Percentiles rank a stretch among this genome's conserved stretches.
Conservation (phyloP, 495 filamentous ascomycete genomes). For the Tuber melanosporum region DNA sequence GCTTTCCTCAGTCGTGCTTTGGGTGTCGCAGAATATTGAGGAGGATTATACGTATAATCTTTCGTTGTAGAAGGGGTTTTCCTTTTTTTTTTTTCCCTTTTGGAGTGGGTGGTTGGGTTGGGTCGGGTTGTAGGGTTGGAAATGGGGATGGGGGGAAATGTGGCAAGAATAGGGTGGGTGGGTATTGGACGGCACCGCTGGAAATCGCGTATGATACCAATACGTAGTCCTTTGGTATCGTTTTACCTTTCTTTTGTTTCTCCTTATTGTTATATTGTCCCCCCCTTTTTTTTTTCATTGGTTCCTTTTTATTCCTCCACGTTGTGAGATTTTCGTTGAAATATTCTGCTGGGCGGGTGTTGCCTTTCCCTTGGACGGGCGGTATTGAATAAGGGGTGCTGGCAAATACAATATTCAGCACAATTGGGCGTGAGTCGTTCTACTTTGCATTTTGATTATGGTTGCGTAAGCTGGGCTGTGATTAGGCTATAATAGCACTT, state of each 20-base stretch:
- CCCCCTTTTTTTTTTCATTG: constrained; percentile 4
- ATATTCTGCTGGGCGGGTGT: background rate
- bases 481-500: background rate
- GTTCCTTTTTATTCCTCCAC: background rate
- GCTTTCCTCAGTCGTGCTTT: constrained; percentile 79
- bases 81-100: background rate
- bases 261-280: background rate
- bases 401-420: background rate
- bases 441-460: background rate
- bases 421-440: background rate
- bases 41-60: constrained; percentile 97
- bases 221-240: background rate
- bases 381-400: background rate
- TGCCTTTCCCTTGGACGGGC: background rate
- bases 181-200: background rate
- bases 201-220: background rate
- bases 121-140: background rate
- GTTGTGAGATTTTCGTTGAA: background rate
- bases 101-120: background rate
- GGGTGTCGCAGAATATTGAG: constrained; percentile 98
- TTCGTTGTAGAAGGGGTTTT: constrained; percentile 53
- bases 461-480: background rate
- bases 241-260: constrained; percentile 2
- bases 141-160: background rate
- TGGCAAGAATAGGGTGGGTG: background rate